Evolutionary conservation across 352 stramenopile species (phyloP), one percentile per base, ranked within the genome.

Genomic region (Phytopythium boreale): DNA sequence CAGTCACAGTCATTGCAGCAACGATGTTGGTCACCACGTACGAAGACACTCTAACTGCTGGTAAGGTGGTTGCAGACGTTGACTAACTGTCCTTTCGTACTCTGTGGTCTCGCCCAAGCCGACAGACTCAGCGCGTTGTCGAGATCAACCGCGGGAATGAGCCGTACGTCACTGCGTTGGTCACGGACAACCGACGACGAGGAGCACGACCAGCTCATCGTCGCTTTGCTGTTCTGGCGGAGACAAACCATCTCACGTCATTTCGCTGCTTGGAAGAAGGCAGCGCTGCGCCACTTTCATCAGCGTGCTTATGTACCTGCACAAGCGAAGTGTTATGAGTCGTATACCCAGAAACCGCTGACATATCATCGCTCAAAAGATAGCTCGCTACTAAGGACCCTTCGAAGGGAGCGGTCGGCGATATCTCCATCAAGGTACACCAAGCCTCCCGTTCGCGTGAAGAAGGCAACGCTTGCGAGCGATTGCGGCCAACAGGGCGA

Each of bases 171-270:
- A 10, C 4, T 0, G 4, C 22, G 26, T 12, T 36, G 15, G 11
- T 19, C 12, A 27, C 29, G 19, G 6, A 12, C 34, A 36, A 49
- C 24, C 47, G 34, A 46, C 8, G 72, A 79, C 15, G 72, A 81
- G 7, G 63, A 78, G 2, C 65, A 85, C 27, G 69, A 79, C 52
- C 67, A 76, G n/a, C 58, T 79, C 26, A 70, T 84, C 20, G 68
- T 73, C 47, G 76, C 76, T 10, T 66, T 85, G 36, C 76, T 78
- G 59, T 81, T 72, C 57, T 85, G 76, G 76, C 71, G 74, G 31
- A 68, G 62, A 22, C 79, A 80, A 37, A 63, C 75, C 37, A 60
- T 81, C n/a, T 64, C 72, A 59, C 41, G 62, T 19, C 62, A 85
- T 31, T 85, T 85, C 39, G 68, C 56, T 0, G 70, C 72, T 14